Base-by-base conservation (phyloP, 2,329 filamentous ascomycete genomes). In the Xylariaceae sp. region DNA sequence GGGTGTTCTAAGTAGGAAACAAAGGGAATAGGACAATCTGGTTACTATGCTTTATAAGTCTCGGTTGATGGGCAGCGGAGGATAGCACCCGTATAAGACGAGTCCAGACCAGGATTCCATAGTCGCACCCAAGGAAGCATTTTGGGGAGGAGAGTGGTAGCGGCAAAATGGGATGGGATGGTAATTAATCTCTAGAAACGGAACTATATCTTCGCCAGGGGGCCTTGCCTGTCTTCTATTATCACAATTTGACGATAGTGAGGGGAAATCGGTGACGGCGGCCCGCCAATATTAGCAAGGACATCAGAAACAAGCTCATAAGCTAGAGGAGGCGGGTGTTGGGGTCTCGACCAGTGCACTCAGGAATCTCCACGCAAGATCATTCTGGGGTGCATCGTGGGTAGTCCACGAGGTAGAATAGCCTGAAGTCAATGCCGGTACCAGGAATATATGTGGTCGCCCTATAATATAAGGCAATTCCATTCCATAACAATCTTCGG, bases 401-500 rank as follows among this genome's bases (percentile, higher is more conserved):
- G 20, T n/a, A 23, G 20, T 18, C 26, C 20, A 10, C n/a, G n/a
- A 9, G 20, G 20, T 10, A 55, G 21, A 58, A 63, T 65, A 65
- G 62, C 57, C 62, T 65, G 62, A 65, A 65, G 19, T 21, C 29
- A 18, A 58, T 56, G 51, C 50, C 60, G 41, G 62, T 52, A 54
- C 40, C 40, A 43, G 43, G 20, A 42, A 50, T 61, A 60, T 54
- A 51, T 46, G 56, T 58, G 37, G 5, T 42, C 18, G 42, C 41
- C 56, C 57, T 64, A 64, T 57, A 48, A 44, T 56, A 58, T 52
- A 32, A 54, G 44, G 54, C 44, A 40, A 50, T 48, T 40, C 32
- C 60, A 55, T 50, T 56, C 54, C 59, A 55, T 59, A 53, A 52
- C 54, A 26, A 51, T 7, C 19, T 44, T 59, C 51, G 60, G 57